phyloP scores from a whole-genome alignment of 2,329 filamentous ascomycete genomes.

The Knufia petricola region DNA sequence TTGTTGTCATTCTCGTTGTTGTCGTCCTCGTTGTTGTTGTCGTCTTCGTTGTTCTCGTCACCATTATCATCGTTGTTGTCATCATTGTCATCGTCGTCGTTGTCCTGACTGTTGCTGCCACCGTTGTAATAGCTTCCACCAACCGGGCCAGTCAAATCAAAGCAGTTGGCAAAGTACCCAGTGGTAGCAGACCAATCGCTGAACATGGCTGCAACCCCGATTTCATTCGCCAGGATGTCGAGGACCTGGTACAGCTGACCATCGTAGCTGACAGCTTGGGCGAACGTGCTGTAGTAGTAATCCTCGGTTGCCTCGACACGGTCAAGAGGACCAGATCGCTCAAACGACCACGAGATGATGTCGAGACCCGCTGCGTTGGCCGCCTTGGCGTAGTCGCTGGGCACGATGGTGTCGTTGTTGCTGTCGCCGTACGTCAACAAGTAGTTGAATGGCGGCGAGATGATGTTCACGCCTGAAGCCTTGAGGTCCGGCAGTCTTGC shows the following conservation, averaged over 20 bases:
- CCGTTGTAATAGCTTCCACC: constrained; percentile 8
- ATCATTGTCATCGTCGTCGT: no score
- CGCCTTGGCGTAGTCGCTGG: constrained; percentile 52
- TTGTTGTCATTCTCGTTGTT: no score
- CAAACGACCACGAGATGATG: constrained; percentile 60
- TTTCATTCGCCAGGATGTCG: constrained; percentile 52
- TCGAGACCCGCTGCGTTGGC: constrained; percentile 54
- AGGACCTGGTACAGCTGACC: constrained; percentile 59
- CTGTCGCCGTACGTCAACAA: constrained; percentile 45
- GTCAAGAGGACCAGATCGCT: constrained; percentile 53
- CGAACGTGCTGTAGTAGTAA: constrained; percentile 43
- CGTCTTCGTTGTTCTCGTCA: no score
- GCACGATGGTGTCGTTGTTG: constrained; percentile 44
- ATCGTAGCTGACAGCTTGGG: constrained; percentile 49
- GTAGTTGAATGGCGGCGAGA: constrained; percentile 55
- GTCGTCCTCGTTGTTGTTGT: no score
- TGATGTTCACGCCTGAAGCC: constrained; percentile 49
- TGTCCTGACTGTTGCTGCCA: no score
- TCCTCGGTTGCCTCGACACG: constrained; percentile 42
- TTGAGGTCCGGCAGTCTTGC: constrained; percentile 48
- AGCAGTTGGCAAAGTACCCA: constrained; percentile 64
- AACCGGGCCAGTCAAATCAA: constrained; percentile 31
- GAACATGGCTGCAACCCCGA: constrained; percentile 55
- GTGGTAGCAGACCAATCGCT: constrained; percentile 60
- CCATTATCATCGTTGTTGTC: no score